A percentile compares a stretch with the other conserved stretches of the same genome.
phyloP scores from a whole-genome alignment of 208 protist species.

The Crithidia fasciculata region DNA sequence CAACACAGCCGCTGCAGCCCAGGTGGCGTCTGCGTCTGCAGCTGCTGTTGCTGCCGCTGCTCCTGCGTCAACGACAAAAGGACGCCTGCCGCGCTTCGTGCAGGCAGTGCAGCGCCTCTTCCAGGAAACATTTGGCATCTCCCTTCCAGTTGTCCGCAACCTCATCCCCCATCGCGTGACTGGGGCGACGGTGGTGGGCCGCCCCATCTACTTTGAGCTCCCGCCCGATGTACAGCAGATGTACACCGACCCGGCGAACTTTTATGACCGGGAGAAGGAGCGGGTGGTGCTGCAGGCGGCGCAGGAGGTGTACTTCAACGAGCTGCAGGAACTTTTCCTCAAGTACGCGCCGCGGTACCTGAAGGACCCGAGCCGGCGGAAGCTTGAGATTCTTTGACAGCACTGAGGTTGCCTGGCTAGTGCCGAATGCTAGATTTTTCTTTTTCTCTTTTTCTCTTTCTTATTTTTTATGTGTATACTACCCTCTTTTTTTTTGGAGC shows the following conservation, averaged over 20 bases:
- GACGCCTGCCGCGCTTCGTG: constrained; percentile 18
- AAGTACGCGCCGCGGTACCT: constrained; percentile 46
- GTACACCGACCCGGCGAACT: constrained; percentile 32
- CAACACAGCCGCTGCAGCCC: not conserved
- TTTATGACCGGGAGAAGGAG: constrained; percentile 41
- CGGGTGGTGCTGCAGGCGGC: constrained; percentile 33
- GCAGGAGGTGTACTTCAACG: constrained; percentile 42
- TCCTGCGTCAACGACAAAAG: not conserved
- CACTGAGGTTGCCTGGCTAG: too few species aligned
- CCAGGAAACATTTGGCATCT: constrained; percentile 56
- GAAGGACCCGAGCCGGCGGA: constrained; percentile 31
- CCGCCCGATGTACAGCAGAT: constrained; percentile 36
- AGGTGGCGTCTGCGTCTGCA: not conserved
- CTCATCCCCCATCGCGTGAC: constrained; percentile 44
- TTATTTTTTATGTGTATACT: not conserved
- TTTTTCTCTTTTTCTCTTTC: not conserved
- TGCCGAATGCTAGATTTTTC: too few species aligned
- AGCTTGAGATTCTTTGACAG: constrained; percentile 30
- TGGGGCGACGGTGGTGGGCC: constrained; percentile 55
- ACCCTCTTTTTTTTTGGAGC: not conserved
- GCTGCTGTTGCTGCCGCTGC: not conserved
- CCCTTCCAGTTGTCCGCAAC: constrained; percentile 60
- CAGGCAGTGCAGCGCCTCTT: constrained; percentile 39
- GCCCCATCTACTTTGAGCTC: constrained; percentile 48
- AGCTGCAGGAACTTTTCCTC: constrained; percentile 49